These are phyloP conservation scores for Raffaelea albimanens DNA, from an alignment of 2,329 filamentous ascomycete species.

Conservation along the genomic window DNA sequence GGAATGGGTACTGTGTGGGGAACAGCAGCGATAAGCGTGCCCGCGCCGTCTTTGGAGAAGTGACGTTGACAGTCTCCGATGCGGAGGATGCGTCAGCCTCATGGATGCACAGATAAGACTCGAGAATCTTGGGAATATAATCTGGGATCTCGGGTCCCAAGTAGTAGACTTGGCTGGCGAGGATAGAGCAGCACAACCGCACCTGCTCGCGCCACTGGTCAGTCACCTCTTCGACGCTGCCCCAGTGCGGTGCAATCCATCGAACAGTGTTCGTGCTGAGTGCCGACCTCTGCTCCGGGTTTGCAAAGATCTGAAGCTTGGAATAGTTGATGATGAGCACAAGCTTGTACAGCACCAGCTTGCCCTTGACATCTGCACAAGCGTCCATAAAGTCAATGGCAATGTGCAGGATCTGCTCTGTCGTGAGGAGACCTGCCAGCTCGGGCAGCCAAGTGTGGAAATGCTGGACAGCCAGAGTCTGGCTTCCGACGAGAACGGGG, in stretches of 20 bases:
- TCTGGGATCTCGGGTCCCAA: constrained; percentile 75
- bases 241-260: constrained; percentile 95
- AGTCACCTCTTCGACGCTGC: constrained; percentile 59
- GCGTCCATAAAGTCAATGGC: constrained; percentile 92
- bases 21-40: constrained; percentile 78
- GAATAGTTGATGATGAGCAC: constrained; percentile 89
- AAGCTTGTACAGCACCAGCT: constrained; percentile 84
- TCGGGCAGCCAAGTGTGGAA: constrained; percentile 98
- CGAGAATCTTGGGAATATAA: constrained; percentile 82
- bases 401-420: constrained; percentile 81
- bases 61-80: neutral
- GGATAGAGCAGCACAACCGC: constrained; percentile 82
- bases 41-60: constrained; percentile 33
- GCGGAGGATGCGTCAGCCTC: constrained; percentile 25
- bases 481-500: constrained; percentile 81
- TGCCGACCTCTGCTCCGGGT: constrained; percentile 64
- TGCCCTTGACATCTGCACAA: constrained; percentile 77
- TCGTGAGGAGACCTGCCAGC: constrained; percentile 63
- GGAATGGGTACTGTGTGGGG: constrained; percentile 83
- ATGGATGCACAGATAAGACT: constrained; percentile 75
- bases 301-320: constrained; percentile 68
- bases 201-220: constrained; percentile 91
- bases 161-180: constrained; percentile 74
- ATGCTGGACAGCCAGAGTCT: constrained; percentile 90
- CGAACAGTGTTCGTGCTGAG: constrained; percentile 73